Base-by-base conservation (phyloP, 441 rosid species). In the Pelargonium myrrhifolium region DNA sequence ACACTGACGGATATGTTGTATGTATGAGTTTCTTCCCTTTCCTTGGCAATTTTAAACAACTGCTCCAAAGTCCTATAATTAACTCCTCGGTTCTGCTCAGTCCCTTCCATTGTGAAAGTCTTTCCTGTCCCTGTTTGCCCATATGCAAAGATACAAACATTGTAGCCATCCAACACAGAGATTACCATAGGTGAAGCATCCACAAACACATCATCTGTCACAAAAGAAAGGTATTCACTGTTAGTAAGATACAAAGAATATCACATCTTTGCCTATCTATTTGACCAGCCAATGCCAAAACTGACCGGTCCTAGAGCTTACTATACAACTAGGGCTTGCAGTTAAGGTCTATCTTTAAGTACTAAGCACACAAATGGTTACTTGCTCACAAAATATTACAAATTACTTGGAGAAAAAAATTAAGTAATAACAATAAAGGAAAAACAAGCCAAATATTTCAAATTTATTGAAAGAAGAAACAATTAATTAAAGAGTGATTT, bases 111-210 rank as follows among this genome's bases (percentile, higher is more conserved):
- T 45, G 96, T 91, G 72, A 86, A 93, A 53, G 96, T 91, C 76
- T 93, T 93, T 22, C 97, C 92, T 1, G 92, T 88, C 63, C 99
- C 99, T 39, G 99, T 93, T 78, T 93, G 99, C 47, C 99, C 97
- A 77, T 90, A 89, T 65, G 97, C 97, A 59, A 89, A 93, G 65
- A 93, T 86, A 75, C 97, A 93, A 8, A 86, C 99, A 75, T 93
- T 90, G 85, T 83, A 90, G 35, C 99, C 99, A 85, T 93, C 99
- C 74, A 93, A 80, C 62, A 93, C 93, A 9, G 97, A 93, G 35
- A 85, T 84, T 20, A 88, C 93, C 76, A 93, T 85, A 66, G 97
- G 85, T 65, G 89, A 90, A 53, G 96, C 88, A 67, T 88, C 99
- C 84, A 86, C 78, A 65, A 89, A 91, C 55, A 91, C 89, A 83